A percentile compares a stretch with the other conserved stretches of the same genome.
phyloP scores from a whole-genome alignment of 352 stramenopile species.

The Phytophthora syringae region DNA sequence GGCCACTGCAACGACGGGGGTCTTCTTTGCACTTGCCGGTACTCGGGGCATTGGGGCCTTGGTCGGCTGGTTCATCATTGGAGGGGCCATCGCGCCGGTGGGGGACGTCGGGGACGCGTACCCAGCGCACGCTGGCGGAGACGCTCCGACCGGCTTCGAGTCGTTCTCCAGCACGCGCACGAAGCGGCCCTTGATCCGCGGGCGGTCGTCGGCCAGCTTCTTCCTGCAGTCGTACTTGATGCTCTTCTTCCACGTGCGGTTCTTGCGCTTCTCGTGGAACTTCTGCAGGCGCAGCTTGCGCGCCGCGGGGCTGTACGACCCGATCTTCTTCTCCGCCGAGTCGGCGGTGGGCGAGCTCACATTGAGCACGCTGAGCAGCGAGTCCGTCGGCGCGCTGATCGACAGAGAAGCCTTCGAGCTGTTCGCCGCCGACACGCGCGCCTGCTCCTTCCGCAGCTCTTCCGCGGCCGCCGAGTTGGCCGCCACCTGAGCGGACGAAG shows the following conservation, averaged over 20 bases:
- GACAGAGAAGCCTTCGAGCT: constrained; percentile 33
- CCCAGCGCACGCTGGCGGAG: constrained; percentile 13
- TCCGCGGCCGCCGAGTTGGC: constrained; percentile 35
- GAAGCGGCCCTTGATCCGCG: constrained; percentile 94
- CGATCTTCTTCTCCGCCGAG: constrained; percentile 80
- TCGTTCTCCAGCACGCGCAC: constrained; percentile 86
- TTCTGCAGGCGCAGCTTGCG: constrained; percentile 94
- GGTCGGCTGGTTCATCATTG: constrained; percentile 10
- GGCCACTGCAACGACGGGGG: constrained; percentile 9
- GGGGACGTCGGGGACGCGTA: constrained; percentile 44
- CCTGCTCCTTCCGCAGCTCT: constrained; percentile 48
- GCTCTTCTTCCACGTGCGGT: constrained; percentile 97
- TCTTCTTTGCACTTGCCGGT: constrained; percentile 18
- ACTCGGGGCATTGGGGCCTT: constrained; percentile 20
- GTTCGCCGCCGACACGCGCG: constrained; percentile 23
- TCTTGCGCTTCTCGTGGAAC: constrained; percentile 97
- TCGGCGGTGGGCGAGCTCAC: constrained; percentile 32
- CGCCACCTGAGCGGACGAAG: constrained; percentile 40
- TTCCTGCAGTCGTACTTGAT: constrained; percentile 99
- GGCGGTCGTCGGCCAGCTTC: constrained; percentile 96
- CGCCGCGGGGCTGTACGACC: constrained; percentile 95
- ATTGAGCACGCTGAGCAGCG: constrained; percentile 54
- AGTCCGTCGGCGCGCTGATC: constrained; percentile 37
- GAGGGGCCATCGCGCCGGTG: constrained; percentile 22
- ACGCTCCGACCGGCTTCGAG: constrained; percentile 42